Base-by-base conservation (phyloP, 1,284 basidiomycete species). In the Cutaneotrichosporon sp. region DNA sequence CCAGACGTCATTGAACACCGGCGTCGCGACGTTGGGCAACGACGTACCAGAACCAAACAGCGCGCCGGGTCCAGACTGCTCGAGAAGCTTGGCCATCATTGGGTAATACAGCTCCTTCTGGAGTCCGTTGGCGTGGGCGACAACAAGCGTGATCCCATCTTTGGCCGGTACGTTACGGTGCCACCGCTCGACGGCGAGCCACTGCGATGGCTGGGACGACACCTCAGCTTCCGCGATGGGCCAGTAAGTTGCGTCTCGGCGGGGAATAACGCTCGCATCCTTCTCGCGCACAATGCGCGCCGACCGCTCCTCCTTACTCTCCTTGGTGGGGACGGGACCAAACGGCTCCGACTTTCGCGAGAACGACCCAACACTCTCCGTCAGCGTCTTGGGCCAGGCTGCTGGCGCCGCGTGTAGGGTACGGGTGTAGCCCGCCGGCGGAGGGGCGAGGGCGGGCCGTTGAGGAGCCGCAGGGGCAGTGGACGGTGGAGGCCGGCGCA, bases 101-200 rank as follows among this genome's bases (percentile, higher is more conserved):
- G 88, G 85, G 71, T 90, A 88, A 71, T 84, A 65, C 61, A 87
- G 90, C 85, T 92, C 90, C 77, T 92, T 92, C 65, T 86, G 86
- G 70, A 93, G 87, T 9, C 91, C 91, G 76, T 89, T 92, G 2
- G 89, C 90, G 72, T 92, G 90, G 5, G 85, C 85, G 49, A 90
- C 80, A 63, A 93, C 84, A 51, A 93, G 78, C 0, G 90, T 92
- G 40, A 89, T 40, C 0, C 87, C 85, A 0, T 69, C 69, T 38
- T 59, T 69, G n/a, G 4, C 21, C 1, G 47, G 61, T 11, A 38
- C 30, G 8, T 68, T 62, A 31, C 69, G 58, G 30, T 13, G 50
- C 71, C 69, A 72, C 6, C 71, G 61, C 60, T 73, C 71, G 0
- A 63, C 73, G 8, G 69, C 64, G 8, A 74, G 60, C 70, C 66